phyloP scores from a whole-genome alignment of 495 filamentous ascomycete species.

The Neurospora sp. region DNA sequence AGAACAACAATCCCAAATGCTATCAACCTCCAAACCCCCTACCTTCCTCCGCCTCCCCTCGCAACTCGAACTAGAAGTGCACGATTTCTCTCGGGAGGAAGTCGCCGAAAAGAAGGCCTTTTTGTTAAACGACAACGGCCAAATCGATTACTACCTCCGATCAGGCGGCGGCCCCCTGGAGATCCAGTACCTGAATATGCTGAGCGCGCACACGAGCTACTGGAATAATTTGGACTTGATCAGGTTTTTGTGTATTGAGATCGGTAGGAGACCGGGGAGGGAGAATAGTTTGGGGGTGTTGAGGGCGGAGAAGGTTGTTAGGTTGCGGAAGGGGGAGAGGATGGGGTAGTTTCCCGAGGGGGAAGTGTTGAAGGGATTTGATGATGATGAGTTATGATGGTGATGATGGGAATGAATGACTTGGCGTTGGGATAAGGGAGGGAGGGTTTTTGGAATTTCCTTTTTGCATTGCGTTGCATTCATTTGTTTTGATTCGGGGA shows the following conservation, averaged over 20 bases:
- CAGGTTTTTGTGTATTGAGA: constrained; percentile 75
- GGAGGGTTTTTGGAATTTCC: background rate
- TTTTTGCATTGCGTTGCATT: background rate
- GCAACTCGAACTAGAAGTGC: constrained; percentile 87
- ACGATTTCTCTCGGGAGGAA: constrained; percentile 88
- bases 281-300: constrained; percentile 55
- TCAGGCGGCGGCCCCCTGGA: constrained; percentile 75
- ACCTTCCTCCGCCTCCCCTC: constrained; percentile 60
- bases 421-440: background rate
- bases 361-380: background rate
- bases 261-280: constrained; percentile 65
- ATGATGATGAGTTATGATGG: background rate
- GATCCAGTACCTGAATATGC: constrained; percentile 94
- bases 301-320: constrained; percentile 62
- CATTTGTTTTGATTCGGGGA: background rate
- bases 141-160: constrained; percentile 80
- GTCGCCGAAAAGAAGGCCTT: constrained; percentile 82
- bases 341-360: background rate
- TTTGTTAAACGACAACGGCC: constrained; percentile 88
- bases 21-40: constrained; percentile 21
- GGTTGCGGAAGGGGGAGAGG: constrained; percentile 7
- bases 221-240: constrained; percentile 83
- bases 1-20: background rate
- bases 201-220: constrained; percentile 92
- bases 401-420: background rate